A percentile compares a stretch with the other conserved stretches of the same genome.
Evolutionary conservation across 2,329 filamentous ascomycete genomes (phyloP).

Genomic region (Diplodia mutila): DNA sequence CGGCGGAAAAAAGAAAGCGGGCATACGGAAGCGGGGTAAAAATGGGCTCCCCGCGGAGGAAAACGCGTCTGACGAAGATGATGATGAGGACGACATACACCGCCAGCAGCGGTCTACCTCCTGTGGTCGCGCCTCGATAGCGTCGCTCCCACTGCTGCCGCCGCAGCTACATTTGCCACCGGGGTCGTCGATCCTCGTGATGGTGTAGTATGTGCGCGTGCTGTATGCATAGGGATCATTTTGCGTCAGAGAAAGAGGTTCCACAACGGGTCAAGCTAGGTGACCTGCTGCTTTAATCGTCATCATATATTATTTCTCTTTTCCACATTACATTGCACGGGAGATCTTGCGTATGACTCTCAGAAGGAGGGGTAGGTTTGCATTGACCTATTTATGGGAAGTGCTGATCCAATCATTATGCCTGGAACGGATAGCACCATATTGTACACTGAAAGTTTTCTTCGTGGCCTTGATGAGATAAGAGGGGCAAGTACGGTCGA

Average conservation of each 20-base stretch:
- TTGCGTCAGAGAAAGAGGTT: background rate
- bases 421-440: background rate
- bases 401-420: background rate
- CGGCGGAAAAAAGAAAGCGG: conserved; percentile 37
- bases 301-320: background rate
- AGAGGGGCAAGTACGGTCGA: background rate
- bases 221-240: background rate
- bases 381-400: background rate
- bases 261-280: conserved; percentile 62
- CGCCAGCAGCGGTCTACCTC: conserved; percentile 65
- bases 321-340: background rate
- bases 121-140: conserved; percentile 44
- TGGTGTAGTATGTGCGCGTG: conserved; percentile 27
- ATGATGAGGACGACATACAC: conserved; percentile 65
- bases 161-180: background rate
- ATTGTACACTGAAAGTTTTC: background rate
- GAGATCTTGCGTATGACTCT: background rate
- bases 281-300: conserved; percentile 56
- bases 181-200: conserved; percentile 47
- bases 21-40: conserved; percentile 41
- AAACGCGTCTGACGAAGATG: conserved; percentile 62
- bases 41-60: conserved; percentile 55
- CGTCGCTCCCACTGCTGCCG: conserved; percentile 32
- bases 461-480: background rate
- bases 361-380: conserved; percentile 7